Conservation (phyloP, 2,329 filamentous ascomycete species). For the Dichotomopilus funicola region DNA sequence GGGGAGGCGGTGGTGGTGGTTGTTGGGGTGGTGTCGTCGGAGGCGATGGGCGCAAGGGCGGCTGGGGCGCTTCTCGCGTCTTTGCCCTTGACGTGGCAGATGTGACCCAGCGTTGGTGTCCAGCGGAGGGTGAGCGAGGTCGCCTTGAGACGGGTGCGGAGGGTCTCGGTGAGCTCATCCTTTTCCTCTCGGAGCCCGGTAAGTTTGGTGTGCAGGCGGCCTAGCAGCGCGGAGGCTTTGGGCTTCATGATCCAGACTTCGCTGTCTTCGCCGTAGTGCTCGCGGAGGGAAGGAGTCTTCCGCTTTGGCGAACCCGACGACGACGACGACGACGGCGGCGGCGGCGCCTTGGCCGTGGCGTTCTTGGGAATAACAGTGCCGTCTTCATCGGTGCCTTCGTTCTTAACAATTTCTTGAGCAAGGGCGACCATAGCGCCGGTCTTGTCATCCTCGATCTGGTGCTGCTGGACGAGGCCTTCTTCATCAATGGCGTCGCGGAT, state of each 20-base stretch:
- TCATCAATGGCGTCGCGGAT: conserved; percentile 84
- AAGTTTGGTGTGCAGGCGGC: conserved; percentile 62
- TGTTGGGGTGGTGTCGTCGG: conserved; percentile 21
- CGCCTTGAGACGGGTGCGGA: conserved; percentile 57
- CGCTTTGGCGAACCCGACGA: conserved; percentile 31
- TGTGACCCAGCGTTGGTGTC: conserved; percentile 80
- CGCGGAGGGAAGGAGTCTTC: conserved; percentile 39
- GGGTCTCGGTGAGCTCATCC: conserved; percentile 46
- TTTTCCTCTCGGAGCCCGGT: conserved; percentile 56
- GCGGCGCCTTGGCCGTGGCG: conserved; percentile 25
- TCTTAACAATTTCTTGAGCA: conserved; percentile 62
- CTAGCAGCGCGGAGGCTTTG: conserved; percentile 59
- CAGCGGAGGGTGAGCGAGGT: conserved; percentile 71
- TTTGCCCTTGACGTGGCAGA: conserved; percentile 83
- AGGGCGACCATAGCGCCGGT: conserved; percentile 64
- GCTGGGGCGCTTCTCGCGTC: conserved; percentile 43
- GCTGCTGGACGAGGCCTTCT: conserved; percentile 76
- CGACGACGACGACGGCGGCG: no score
- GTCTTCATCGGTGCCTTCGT: conserved; percentile 57
- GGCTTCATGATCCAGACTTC: conserved; percentile 61
- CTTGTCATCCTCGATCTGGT: conserved; percentile 67
- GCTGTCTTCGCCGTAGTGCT: conserved; percentile 54
- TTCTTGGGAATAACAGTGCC: conserved; percentile 49
- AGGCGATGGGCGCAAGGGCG: not conserved
- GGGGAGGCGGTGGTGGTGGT: not conserved